Evolutionary conservation across 1,139 yeast genomes (phyloP), one percentile per base, ranked within the genome.

Genomic region (Sugiyamaella neomexicana): DNA sequence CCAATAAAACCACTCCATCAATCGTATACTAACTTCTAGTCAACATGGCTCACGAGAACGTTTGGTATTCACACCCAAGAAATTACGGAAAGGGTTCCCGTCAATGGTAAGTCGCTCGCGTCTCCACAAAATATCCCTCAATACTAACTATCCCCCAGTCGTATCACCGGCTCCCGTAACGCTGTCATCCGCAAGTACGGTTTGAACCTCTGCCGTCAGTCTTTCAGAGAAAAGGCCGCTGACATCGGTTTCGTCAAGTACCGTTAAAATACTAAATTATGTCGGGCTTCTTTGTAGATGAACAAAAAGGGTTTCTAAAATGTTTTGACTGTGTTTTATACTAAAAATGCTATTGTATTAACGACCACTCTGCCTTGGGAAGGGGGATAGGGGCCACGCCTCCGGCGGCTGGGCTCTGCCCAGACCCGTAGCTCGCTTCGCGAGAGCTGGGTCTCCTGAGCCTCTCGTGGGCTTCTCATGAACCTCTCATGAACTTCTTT

Each of bases 21-120:
- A 5, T 10, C 38, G n/a, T 17, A 20, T 25, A 45, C 46, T 43
- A 46, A 44, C 50, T 27, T 29, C 6, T 17, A 49, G 52, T 54
- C 56, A 87, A 82, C 68, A 91, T 91, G 98, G 97, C 98, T 86
- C 98, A 91, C 97, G 97, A 89, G 86, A 87, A 90, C 90, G 97
- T 93, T 85, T 95, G 99, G 99, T 93, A 80, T 86, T 91, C 98
- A 80, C 99, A 93, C 96, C 99, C 99, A 85, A 90, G 98, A 89
- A 91, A 87, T 81, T 91, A 85, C 89, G 99, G 99, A 81, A 95
- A 95, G 89, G 99, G 99, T 82, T 89, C 98, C 75, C 96, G 99
- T 85, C 95, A 87, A 82, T 91, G 98, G 74, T 69, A 64, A 55
- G 71, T 65, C 8, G 13, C 43, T 31, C 25, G 25, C 25, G 5